These are phyloP conservation scores for Cystofilobasidium bisporidii DNA, from an alignment of 768 basidiomycete species.

Conservation along the genomic window DNA sequence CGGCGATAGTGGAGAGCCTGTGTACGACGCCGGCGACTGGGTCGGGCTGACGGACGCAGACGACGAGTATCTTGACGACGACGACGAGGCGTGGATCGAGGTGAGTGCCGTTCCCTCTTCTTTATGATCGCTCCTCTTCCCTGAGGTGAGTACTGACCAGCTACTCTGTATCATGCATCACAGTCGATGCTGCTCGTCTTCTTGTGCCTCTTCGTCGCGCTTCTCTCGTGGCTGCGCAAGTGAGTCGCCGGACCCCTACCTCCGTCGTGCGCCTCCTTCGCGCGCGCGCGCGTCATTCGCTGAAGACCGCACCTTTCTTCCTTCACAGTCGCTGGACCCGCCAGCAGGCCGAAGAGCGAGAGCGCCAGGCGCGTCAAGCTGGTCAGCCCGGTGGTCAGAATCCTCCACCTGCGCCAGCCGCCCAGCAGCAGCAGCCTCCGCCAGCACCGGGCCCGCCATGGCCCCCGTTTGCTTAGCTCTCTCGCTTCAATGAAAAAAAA, in stretches of 20 bases:
- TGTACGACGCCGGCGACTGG: conserved; percentile 17
- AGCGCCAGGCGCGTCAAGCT: background rate
- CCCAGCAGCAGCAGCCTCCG: background rate
- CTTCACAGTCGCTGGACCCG: conserved; percentile 1
- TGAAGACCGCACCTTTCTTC: too few relatives aligned
- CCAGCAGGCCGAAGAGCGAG: conserved; percentile 7
- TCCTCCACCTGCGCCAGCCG: too few relatives aligned
- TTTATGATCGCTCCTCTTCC: background rate
- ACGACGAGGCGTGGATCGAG: conserved; percentile 22
- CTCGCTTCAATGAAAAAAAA: too few relatives aligned
- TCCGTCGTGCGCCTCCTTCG: background rate
- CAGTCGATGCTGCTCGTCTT: conserved; percentile 23
- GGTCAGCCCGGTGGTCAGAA: background rate
- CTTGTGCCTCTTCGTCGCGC: conserved; percentile 13
- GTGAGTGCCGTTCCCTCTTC: background rate
- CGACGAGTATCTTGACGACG: conserved; percentile 5
- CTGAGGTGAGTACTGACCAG: too few relatives aligned
- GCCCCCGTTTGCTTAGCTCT: conserved; percentile 4
- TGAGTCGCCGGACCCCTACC: background rate
- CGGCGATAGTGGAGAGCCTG: background rate
- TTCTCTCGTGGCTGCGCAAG: conserved; percentile 26
- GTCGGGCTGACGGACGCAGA: background rate
- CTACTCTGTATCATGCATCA: too few relatives aligned
- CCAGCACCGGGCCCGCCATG: conserved; percentile 2
- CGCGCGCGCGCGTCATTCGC: background rate